Evolutionary conservation across 306 rosid species (phyloP), one percentile per base, ranked within the genome.

Genomic region (Malus orientalis): DNA sequence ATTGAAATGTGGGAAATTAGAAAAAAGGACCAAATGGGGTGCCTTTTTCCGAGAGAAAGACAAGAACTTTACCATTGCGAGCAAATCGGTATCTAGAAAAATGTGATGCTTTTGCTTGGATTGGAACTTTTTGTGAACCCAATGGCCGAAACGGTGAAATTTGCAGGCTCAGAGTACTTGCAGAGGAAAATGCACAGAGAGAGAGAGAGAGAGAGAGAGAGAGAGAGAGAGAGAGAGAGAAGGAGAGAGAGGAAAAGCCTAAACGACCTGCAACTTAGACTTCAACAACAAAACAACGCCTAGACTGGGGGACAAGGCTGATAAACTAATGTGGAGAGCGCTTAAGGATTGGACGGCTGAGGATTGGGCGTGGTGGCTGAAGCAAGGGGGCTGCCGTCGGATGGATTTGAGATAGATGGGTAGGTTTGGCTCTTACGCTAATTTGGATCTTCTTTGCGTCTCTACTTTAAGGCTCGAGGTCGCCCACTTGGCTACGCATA

Each of bases 361-460:
- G 91, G 91, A 90, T 89, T 29, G 63, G 78, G 76, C 76, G 83
- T 73, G 82, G 91, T 89, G 89, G 92, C 83, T 86, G 77, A 74
- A 70, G 87, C 57, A 6, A 0, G 1, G 9, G 4, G 0, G 0
- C 6, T 44, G 18, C 57, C 90, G 93, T 92, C 74, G 59, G 96
- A 92, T 95, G 44, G 18, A 13, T 47, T 29, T 19, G 89, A 82
- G 68, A 83, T 81, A 74, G 84, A 67, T 80, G 77, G 90, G 87
- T 80, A 90, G 76, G 90, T 87, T 87, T 89, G 89, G 90, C 89
- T 88, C 98, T 88, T 86, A 90, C 94, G 93, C 90, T 77, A 86
- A 86, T 88, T 91, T 86, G 98, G 97, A 93, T 87, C 87, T 89
- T 87, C 84, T 80, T 88, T 76, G 91, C 92, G 92, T 89, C 88